A percentile compares a stretch with the other conserved stretches of the same genome.
Conservation (phyloP, 352 stramenopile genomes). For the Globisporangium canariense region DNA sequence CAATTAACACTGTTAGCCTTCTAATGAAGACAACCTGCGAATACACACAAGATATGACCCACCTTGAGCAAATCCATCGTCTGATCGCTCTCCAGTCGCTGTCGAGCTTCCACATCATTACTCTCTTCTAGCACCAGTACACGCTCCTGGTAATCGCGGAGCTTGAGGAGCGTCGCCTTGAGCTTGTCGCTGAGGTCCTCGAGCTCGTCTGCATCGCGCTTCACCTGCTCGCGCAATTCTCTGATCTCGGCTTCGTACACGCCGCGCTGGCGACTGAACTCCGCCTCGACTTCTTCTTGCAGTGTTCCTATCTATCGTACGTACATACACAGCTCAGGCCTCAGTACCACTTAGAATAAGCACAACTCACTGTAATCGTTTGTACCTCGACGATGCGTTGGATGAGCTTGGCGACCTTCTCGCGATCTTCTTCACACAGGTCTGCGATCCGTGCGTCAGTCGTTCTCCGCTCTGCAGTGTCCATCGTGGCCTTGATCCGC, state of each 20-base stretch:
- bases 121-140: conserved; percentile 61
- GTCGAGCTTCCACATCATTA: conserved; percentile 47
- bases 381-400: conserved; percentile 67
- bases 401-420: conserved; percentile 80
- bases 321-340: not conserved
- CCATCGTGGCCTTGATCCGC: conserved; percentile 48
- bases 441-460: conserved; percentile 54
- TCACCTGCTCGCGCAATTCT: conserved; percentile 42
- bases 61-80: conserved; percentile 67
- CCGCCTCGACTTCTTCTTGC: conserved; percentile 53
- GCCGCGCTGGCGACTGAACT: conserved; percentile 37
- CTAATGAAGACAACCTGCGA: not conserved
- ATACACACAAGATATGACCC: not conserved
- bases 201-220: conserved; percentile 43
- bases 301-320: conserved; percentile 32
- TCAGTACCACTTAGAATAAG: not conserved
- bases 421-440: conserved; percentile 67
- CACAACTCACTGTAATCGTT: not conserved
- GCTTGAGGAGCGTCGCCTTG: conserved; percentile 31
- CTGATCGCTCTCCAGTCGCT: conserved; percentile 53
- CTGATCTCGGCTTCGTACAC: conserved; percentile 47
- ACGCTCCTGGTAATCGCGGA: conserved; percentile 52
- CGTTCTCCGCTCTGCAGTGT: conserved; percentile 19
- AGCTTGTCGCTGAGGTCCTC: conserved; percentile 52
- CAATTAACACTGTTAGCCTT: not conserved